Base-by-base conservation (phyloP, 2,329 filamentous ascomycete genomes). In the Nemania bipapillata region DNA sequence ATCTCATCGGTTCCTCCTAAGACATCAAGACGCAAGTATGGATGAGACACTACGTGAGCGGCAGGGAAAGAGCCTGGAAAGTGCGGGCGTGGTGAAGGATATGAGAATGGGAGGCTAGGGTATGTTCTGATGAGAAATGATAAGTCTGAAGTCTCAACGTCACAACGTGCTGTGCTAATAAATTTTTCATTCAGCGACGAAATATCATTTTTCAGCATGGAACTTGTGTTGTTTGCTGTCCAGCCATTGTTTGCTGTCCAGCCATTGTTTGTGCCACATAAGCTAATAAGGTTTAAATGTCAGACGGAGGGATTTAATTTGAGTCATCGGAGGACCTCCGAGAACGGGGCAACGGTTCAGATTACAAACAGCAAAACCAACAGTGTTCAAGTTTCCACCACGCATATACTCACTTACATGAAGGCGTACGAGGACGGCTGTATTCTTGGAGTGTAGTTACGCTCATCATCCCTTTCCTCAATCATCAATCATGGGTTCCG, bases 271-370 rank as follows among this genome's bases (percentile, higher is more conserved):
- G 40, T n/a, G 11, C 15, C 40, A 17, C 4, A n/a, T 20, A 45
- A 17, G 8, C 40, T 4, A n/a, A 45, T 45, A 4, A 32, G 30
- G 9, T 32, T 4, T 28, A 9, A 35, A 54, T 9, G 24, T 42
- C 15, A 22, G 20, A 26, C 20, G 20, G n/a, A 32, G n/a, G 30
- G 30, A 9, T 32, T 32, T 32, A 32, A n/a, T n/a, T 52, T 60
- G 55, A 65, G 63, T 65, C 55, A 65, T 60, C 47, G 26, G 55
- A n/a, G 63, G 15, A 47, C 9, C 63, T 65, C 63, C 63, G 63
- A 65, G 20, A 59, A 40, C 63, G 63, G 63, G 49, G 63, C 12
- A 7, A 20, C 40, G 28, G 63, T 9, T 42, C 54, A 8, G 45
- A 54, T 22, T 11, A 26, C 28, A 22, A 17, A 8, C 22, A 32